Percentiles rank a stretch among this genome's conserved stretches.
phyloP scores from a whole-genome alignment of 192 early-diverging fungal species.

The Anaeromyces robustus region DNA sequence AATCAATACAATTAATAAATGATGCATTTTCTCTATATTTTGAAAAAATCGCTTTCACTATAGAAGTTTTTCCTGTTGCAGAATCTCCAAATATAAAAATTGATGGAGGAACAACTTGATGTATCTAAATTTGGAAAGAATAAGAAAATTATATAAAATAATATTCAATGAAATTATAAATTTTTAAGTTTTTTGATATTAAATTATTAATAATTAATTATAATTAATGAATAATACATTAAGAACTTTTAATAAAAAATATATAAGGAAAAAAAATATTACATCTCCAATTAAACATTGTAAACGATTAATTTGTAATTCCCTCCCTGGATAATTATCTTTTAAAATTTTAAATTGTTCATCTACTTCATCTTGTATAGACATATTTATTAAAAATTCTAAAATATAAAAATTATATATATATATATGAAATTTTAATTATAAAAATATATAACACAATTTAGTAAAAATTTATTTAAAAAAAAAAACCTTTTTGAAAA shows the following conservation, averaged over 20 bases:
- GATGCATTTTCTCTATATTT: slow-evolving; percentile 9
- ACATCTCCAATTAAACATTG: neutral
- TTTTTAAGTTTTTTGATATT: too few relatives aligned
- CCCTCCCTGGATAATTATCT: neutral
- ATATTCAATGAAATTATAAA: too few relatives aligned
- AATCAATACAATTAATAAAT: slow-evolving; percentile 60
- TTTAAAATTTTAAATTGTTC: neutral
- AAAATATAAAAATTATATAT: too few relatives aligned
- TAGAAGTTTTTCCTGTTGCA: slow-evolving; percentile 39
- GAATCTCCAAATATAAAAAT: slow-evolving; percentile 38
- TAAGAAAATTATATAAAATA: too few relatives aligned
- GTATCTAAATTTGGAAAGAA: too few relatives aligned
- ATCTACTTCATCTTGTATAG: neutral
- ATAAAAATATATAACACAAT: too few relatives aligned
- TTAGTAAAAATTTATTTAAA: too few relatives aligned
- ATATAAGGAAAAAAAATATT: neutral
- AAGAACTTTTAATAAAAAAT: neutral
- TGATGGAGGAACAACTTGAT: slow-evolving; percentile 4
- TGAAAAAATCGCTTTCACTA: slow-evolving; percentile 17
- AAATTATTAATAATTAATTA: too few relatives aligned
- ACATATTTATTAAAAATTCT: neutral
- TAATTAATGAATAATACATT: too few relatives aligned
- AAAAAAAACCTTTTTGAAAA: too few relatives aligned
- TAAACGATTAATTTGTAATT: neutral
- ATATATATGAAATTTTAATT: too few relatives aligned